Evolutionary conservation across 306 rosid species (phyloP).

Genomic region (Heteromeles arbutifolia): DNA sequence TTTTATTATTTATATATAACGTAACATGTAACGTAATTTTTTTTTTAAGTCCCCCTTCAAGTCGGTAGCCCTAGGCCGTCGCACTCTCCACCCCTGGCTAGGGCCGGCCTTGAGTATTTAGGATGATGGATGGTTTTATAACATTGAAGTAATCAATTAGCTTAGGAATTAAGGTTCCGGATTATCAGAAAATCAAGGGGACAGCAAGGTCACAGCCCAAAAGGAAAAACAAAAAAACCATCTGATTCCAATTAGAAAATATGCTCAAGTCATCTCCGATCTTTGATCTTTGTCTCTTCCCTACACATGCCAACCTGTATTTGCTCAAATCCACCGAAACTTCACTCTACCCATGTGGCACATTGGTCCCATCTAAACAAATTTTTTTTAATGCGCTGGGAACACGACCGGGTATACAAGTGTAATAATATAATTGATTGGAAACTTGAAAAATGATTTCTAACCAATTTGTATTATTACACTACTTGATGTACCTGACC

Average conservation of each 20-base stretch:
- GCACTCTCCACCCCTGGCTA: no score
- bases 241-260: not conserved
- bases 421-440: no score
- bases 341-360: conserved; percentile 31
- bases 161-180: not conserved
- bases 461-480: no score
- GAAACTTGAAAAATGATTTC: no score
- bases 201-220: conserved; percentile 44
- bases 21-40: no score
- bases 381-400: no score
- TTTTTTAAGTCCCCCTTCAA: no score
- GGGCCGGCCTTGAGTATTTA: no score
- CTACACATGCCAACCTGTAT: conserved; percentile 34
- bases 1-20: no score
- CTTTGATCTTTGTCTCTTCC: conserved; percentile 19
- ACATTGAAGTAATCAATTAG: conserved; percentile 4
- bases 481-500: no score
- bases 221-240: not conserved
- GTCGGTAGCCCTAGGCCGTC: no score
- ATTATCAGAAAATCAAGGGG: conserved; percentile 27
- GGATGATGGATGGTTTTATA: not conserved
- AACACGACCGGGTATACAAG: no score
- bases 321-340: conserved; percentile 30
- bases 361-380: conserved; percentile 23
- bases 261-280: not conserved